Base-by-base conservation (phyloP, 176 grass and related monocot species). In the Poa annua region DNA sequence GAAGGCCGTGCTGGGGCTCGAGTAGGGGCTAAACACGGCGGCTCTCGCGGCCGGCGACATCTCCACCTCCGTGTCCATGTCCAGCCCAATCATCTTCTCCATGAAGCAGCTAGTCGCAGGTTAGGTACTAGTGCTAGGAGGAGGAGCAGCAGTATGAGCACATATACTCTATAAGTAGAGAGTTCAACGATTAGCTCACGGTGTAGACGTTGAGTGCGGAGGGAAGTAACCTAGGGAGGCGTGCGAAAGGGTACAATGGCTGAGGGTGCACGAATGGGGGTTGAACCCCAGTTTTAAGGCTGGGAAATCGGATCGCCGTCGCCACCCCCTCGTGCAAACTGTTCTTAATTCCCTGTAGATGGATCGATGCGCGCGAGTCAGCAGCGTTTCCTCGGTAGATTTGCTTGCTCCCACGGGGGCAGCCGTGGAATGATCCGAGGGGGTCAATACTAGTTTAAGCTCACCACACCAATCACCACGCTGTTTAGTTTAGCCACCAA, bases 271-370 rank as follows among this genome's bases (percentile, higher is more conserved):
- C 86, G 88, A 91, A 94, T 90, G 90, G 92, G 85, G 86, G 86
- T 97, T 95, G 95, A 95, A 93, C 90, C 95, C 96, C 87, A 93
- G 75, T 86, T 98, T 98, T 89, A 81, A 86, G 96, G 95, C 95
- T 89, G 74, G 88, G 95, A 98, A 85, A 81, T 95, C 77, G 95
- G 92, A 92, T 90, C 87, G 74, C 80, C 78, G 60, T 63, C 25
- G 14, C 59, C 59, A 7, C 13, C 80, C 80, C 75, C 84, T 89
- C 89, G 61, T 89, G 80, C 73, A 87, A 64, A 77, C 17, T 50
- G 76, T 82, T 50, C 78, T 50, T 85, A 85, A 81, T 71, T 17
- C 49, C 8, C 61, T 47, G 22, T 79, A 34, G 74, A 66, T 15
- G 68, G 41, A 71, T 44, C 32, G 26, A 17, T 17, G 86, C 62